Conservation (phyloP, 2,329 filamentous ascomycete species). For the Botryotinia globosa region DNA sequence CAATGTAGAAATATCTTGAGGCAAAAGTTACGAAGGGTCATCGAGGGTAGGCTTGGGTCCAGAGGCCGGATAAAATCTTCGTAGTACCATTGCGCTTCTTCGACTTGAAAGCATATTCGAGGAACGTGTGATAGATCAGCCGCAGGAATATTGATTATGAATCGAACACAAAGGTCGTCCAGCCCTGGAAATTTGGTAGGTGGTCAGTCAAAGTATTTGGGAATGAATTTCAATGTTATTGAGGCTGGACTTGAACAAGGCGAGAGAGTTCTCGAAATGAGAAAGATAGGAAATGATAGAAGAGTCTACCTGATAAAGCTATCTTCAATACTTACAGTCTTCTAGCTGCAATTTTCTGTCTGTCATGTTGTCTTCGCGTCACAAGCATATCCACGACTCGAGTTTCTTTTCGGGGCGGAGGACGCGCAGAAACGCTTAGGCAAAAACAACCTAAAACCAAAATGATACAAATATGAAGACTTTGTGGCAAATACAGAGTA, state of each 20-base stretch:
- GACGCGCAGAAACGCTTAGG: conserved; percentile 23
- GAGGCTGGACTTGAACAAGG: neutral
- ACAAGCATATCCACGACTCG: conserved; percentile 56
- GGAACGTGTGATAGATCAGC: conserved; percentile 88
- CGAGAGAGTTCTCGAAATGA: neutral
- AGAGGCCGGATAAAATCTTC: conserved; percentile 96
- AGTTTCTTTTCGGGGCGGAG: conserved; percentile 20
- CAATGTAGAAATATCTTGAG: conserved; percentile 92
- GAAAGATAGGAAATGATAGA: neutral
- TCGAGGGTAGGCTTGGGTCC: conserved; percentile 78
- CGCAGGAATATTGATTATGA: conserved; percentile 93
- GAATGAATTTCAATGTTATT: neutral
- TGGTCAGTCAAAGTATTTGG: conserved; percentile 26
- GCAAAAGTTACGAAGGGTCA: conserved; percentile 82
- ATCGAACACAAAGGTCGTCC: conserved; percentile 96
- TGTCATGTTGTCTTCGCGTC: conserved; percentile 63
- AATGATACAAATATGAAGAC: conserved; percentile 17
- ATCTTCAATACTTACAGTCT: conserved; percentile 63
- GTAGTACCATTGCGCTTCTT: conserved; percentile 99
- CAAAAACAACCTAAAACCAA: conserved; percentile 22
- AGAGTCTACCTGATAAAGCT: neutral
- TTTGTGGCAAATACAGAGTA: conserved; percentile 20
- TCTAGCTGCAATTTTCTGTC: conserved; percentile 79
- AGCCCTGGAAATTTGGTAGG: conserved; percentile 59
- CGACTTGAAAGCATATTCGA: conserved; percentile 96